Base-by-base conservation (phyloP, 164 flowering plant species). In the Buxus sempervirens region DNA sequence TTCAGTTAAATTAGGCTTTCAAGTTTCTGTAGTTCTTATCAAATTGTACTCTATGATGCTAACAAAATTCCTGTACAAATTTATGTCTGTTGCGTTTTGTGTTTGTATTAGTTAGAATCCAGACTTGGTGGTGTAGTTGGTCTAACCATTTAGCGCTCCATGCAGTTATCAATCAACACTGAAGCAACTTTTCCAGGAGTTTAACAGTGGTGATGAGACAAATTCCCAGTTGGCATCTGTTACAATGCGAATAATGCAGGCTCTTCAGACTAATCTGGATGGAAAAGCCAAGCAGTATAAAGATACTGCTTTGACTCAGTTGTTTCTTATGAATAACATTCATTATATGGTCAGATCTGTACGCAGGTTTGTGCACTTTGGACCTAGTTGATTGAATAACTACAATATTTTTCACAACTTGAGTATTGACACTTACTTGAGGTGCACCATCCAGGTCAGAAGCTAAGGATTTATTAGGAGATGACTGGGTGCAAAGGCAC, bases 401-500 rank as follows among this genome's bases (percentile, higher is more conserved):
- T 54, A 27, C 25, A 26, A 53, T 21, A 0, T 0, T 36, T 5
- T 45, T 1, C 12, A 28, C 45, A 19, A 13, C 20, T n/a, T 18
- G 38, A 54, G 24, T 6, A 26, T 28, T 25, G 41, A 42, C 54
- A 24, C 32, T 65, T 58, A 32, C 55, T 28, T 27, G 9, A 62
- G 54, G 10, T 36, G 14, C 66, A 53, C 9, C 32, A 73, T 65
- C 53, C 79, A 95, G 99, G 81, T 95, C 98, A 58, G 99, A 95
- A 79, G 99, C 98, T 25, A 95, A 90, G 82, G 96, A 92, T 78
- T 73, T 90, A 74, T 82, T 95, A 75, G 97, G 98, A 32, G 98
- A 92, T 83, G 98, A 95, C 58, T 95, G 98, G 98, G 98, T 95
- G 66, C 99, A 95, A 82, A 90, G 85, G 72, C 99, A 95, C 61